Percentiles rank a stretch among this genome's conserved stretches.
Evolutionary conservation across 177 flowering plant genomes (phyloP).

Genomic region (Vitis hybrid): DNA sequence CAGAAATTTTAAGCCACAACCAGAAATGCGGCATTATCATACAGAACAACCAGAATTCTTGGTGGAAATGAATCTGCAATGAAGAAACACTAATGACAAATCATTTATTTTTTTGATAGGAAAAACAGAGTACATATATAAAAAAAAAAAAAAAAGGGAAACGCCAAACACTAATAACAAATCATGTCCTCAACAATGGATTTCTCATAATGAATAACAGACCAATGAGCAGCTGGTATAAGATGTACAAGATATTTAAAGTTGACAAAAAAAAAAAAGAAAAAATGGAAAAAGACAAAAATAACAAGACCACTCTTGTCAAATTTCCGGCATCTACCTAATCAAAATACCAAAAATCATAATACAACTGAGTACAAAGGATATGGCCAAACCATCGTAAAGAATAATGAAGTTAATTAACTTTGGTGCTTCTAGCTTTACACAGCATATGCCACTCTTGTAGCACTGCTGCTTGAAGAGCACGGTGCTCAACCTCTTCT

Average conservation of each 20-base stretch:
- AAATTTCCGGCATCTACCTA: neutral
- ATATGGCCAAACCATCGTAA: conserved; percentile 2
- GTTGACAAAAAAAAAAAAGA: neutral
- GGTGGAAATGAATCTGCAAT: neutral
- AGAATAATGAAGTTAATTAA: conserved; percentile 23
- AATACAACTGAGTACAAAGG: neutral
- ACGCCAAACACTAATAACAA: neutral
- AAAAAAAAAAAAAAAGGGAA: too few species aligned
- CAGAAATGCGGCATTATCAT: too few species aligned
- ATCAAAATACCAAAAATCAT: neutral
- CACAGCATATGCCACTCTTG: conserved; percentile 94
- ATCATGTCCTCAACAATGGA: neutral
- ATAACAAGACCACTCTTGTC: neutral
- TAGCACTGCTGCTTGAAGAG: conserved; percentile 91
- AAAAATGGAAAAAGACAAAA: neutral
- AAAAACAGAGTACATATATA: too few species aligned
- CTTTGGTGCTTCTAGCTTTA: conserved; percentile 65
- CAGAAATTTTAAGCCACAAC: too few species aligned
- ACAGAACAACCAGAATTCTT: neutral
- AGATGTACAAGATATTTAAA: conserved; percentile 9
- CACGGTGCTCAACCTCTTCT: conserved; percentile 92
- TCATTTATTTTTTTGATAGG: neutral
- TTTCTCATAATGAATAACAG: conserved; percentile 1
- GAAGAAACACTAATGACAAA: neutral
- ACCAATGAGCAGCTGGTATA: conserved; percentile 9